These are phyloP conservation scores for Gastrodia elata DNA, from an alignment of 106 monocot species.

Conservation along the genomic window DNA sequence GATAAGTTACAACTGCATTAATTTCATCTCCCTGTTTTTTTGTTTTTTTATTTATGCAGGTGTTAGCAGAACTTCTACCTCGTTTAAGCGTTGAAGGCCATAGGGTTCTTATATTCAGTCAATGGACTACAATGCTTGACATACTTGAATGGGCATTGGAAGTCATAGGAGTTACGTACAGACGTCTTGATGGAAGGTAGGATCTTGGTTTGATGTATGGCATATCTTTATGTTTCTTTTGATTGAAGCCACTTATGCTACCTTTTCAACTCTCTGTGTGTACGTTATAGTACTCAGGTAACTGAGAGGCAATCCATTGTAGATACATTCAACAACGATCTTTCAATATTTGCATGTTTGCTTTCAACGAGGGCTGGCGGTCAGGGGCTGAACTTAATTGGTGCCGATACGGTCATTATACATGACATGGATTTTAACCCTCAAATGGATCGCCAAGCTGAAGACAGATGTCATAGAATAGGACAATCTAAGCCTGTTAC, in stretches of 20 bases:
- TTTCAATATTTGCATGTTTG: slow-evolving; percentile 85
- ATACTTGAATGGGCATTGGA: slow-evolving; percentile 96
- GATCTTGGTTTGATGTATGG: background rate
- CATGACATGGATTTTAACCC: slow-evolving; percentile 99
- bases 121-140: slow-evolving; percentile 98
- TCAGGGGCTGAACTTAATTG: slow-evolving; percentile 93
- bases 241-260: slow-evolving; percentile 3
- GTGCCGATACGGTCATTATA: slow-evolving; percentile 96
- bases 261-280: slow-evolving; percentile 1
- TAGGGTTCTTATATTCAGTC: slow-evolving; percentile 93
- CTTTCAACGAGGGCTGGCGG: slow-evolving; percentile 97
- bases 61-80: slow-evolving; percentile 70
- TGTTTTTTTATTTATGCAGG: slow-evolving; percentile 39
- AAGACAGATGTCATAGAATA: slow-evolving; percentile 95
- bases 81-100: slow-evolving; percentile 48
- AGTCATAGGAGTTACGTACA: slow-evolving; percentile 77
- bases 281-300: slow-evolving; percentile 68
- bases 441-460: slow-evolving; percentile 94
- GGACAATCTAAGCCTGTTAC: slow-evolving; percentile 92
- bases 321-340: slow-evolving; percentile 90
- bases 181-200: slow-evolving; percentile 89
- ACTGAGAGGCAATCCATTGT: slow-evolving; percentile 85
- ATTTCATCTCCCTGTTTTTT: slow-evolving; percentile 4
- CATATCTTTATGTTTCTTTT: background rate
- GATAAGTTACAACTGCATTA: background rate